Percentiles rank a stretch among this genome's conserved stretches.
phyloP scores from a whole-genome alignment of 495 filamentous ascomycete species.

The Penicillium pulvis region DNA sequence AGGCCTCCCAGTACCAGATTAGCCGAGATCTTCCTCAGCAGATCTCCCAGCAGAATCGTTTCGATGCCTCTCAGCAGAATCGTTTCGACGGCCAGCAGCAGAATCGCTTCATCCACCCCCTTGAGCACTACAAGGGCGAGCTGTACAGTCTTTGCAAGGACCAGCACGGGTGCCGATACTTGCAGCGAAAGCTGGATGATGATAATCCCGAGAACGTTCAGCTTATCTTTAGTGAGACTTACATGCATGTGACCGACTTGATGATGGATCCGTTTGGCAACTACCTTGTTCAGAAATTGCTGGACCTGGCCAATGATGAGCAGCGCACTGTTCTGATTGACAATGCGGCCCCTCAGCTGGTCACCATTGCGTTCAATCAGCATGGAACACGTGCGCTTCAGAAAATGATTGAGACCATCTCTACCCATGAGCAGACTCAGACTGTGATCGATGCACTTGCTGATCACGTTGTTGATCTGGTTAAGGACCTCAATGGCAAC shows the following conservation, averaged over 20 bases:
- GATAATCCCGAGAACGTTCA: constrained; percentile 78
- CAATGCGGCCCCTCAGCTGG: constrained; percentile 81
- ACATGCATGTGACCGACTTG: constrained; percentile 87
- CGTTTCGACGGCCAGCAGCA: constrained; percentile 52
- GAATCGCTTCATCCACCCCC: constrained; percentile 67
- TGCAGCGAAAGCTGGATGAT: constrained; percentile 97
- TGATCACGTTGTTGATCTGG: constrained; percentile 81
- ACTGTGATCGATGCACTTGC: constrained; percentile 80
- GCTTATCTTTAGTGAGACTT: constrained; percentile 90
- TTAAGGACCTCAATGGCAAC: constrained; percentile 96
- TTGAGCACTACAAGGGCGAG: constrained; percentile 78
- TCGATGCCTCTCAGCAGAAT: neutral
- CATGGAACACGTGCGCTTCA: constrained; percentile 95
- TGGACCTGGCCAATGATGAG: constrained; percentile 90
- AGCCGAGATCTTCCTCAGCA: neutral
- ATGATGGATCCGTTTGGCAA: constrained; percentile 99
- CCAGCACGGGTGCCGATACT: constrained; percentile 92
- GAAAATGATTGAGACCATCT: constrained; percentile 98
- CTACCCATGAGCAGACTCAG: constrained; percentile 73
- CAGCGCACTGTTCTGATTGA: constrained; percentile 91
- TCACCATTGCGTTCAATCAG: constrained; percentile 91
- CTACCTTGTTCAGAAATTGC: constrained; percentile 94
- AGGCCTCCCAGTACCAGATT: constrained; percentile 31
- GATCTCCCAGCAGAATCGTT: neutral
- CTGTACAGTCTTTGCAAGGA: constrained; percentile 92